A percentile compares a stretch with the other conserved stretches of the same genome.
Evolutionary conservation across 805 yeast genomes (phyloP).

Genomic region (Pichia rugopelliculosa): DNA sequence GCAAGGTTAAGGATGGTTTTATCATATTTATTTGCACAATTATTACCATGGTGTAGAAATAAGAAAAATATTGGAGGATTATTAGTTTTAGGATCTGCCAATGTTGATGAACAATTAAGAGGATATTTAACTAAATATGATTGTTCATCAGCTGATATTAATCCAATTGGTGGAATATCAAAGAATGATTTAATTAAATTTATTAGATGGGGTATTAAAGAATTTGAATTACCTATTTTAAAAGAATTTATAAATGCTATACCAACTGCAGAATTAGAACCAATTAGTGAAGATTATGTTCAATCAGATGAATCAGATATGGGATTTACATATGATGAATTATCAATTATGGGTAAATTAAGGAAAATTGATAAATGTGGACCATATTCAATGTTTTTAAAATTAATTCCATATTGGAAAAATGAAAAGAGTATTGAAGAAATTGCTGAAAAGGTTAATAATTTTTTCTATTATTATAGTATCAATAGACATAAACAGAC

Average conservation of each 20-base stretch:
- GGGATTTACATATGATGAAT: constrained; percentile 97
- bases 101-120: constrained; percentile 92
- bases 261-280: constrained; percentile 97
- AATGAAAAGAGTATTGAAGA: constrained; percentile 75
- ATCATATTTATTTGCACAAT: constrained; percentile 86
- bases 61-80: constrained; percentile 64
- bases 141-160: constrained; percentile 94
- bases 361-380: constrained; percentile 94
- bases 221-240: constrained; percentile 71
- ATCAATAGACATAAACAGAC: constrained; percentile 96
- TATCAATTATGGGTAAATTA: constrained; percentile 81
- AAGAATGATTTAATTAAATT: constrained; percentile 86
- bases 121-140: constrained; percentile 97
- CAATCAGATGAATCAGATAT: constrained; percentile 96
- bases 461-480: constrained; percentile 89
- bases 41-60: constrained; percentile 91
- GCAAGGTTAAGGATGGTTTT: constrained; percentile 94
- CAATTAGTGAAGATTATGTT: constrained; percentile 84
- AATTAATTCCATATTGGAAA: constrained; percentile 87
- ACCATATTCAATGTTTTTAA: constrained; percentile 90
- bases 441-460: constrained; percentile 86
- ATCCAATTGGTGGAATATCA: constrained; percentile 98
- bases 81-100: constrained; percentile 90
- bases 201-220: constrained; percentile 66
- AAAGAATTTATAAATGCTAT: constrained; percentile 78